Conservation (phyloP, 1,284 basidiomycete species). For the Cystobasidium pallidum region DNA sequence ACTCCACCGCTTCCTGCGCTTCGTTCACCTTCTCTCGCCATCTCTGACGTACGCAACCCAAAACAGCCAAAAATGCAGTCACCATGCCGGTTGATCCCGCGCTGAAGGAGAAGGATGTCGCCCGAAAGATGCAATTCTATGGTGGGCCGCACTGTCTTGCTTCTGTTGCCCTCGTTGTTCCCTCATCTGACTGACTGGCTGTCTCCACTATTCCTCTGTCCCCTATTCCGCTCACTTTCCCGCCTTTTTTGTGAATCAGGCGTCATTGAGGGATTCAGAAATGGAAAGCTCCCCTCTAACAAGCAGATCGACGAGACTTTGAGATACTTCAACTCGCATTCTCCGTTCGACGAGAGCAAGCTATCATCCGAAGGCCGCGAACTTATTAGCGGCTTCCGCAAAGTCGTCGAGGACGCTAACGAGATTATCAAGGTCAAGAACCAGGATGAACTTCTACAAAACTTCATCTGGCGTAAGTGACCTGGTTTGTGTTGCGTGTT, state of each 20-base stretch:
- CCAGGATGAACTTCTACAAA: conserved; percentile 45
- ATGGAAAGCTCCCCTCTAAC: conserved; percentile 48
- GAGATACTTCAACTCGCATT: conserved; percentile 67
- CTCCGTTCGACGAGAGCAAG: conserved; percentile 68
- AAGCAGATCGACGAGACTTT: conserved; percentile 74
- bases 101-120: conserved; percentile 57
- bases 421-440: conserved; percentile 76
- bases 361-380: conserved; percentile 76
- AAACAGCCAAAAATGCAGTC: conserved; percentile 55
- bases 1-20: neutral
- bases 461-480: conserved; percentile 66
- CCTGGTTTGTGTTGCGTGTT: neutral
- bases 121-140: conserved; percentile 60
- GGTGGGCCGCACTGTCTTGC: neutral
- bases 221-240: no score
- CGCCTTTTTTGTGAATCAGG: neutral
- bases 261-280: conserved; percentile 28
- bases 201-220: no score
- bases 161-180: no score
- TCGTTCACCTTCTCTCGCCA: neutral
- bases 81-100: conserved; percentile 54
- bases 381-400: conserved; percentile 72
- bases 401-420: conserved; percentile 74
- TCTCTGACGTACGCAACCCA: neutral
- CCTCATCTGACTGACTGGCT: neutral